Evolutionary conservation across 306 rosid species (phyloP).

Genomic region (Rosa persica): DNA sequence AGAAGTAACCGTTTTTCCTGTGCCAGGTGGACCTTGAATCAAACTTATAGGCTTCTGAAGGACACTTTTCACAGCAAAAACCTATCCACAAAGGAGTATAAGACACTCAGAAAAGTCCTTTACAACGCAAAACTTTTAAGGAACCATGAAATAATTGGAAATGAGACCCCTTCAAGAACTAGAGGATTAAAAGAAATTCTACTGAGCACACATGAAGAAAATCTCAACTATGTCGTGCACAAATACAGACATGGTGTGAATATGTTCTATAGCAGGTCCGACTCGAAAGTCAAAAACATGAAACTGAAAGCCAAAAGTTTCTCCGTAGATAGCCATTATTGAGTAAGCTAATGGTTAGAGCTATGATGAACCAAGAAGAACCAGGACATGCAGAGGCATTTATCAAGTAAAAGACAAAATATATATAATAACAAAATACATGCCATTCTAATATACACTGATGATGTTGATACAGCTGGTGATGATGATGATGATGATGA

Average conservation of each 20-base stretch:
- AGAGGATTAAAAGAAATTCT: neutral
- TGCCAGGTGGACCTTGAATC: conserved; percentile 99
- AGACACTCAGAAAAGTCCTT: conserved; percentile 3
- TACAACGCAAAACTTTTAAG: neutral
- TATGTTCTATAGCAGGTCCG: neutral
- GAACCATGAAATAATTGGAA: neutral
- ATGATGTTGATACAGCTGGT: neutral
- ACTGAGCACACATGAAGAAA: neutral
- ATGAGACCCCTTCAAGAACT: neutral
- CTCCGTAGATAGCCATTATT: neutral
- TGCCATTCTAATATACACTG: neutral
- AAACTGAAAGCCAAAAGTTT: neutral
- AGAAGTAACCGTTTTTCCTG: conserved; percentile 98
- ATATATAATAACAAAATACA: neutral
- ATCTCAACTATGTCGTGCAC: neutral
- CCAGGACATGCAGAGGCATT: neutral
- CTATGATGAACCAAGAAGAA: neutral
- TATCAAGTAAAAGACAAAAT: neutral
- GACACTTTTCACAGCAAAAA: conserved; percentile 96
- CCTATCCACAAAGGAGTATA: conserved; percentile 43
- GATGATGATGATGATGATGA: neutral
- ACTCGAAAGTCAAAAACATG: neutral
- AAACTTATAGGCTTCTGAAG: conserved; percentile 98
- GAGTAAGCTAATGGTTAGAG: neutral
- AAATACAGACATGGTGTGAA: neutral